Evolutionary conservation across 106 monocot genomes (phyloP), one percentile per base, ranked within the genome.

Genomic region (Dactylorhiza incarnata): DNA sequence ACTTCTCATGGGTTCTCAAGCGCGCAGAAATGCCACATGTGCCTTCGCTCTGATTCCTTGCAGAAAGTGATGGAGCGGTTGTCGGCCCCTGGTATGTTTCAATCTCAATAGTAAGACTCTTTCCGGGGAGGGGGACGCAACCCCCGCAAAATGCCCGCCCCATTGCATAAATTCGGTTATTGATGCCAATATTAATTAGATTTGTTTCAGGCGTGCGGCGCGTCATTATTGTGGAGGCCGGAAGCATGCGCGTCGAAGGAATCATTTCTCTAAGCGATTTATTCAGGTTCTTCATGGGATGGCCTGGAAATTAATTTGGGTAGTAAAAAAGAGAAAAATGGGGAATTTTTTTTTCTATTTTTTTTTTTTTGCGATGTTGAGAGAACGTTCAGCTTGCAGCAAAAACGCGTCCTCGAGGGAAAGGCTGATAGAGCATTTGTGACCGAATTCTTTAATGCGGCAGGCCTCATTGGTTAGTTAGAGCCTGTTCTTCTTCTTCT

Each of bases 1-100:
- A 83, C 86, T 71, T 86, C 81, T 5, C 76, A 77, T 81, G 90
- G 90, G 5, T 51, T 90, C 61, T 93, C 81, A 51, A 87, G 82
- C 49, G 91, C 87, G 68, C 97, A 94, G 80, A 87, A 94, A 86
- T 88, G 90, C 52, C 96, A 96, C 73, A 97, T 94, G 97, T 97
- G 97, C 75, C 89, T 97, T 19, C 91, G 89, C 0, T 73, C 89
- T 44, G 97, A 97, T 80, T 15, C 91, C 22, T 77, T 97, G 75
- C 81, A 83, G 50, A 89, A 89, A 75, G 97, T 97, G 78, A 93
- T 97, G 86, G 97, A 97, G 74, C 76, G 91, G 74, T 73, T 97
- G 84, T 80, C 94, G 26, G 89, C 78, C 71, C 97, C 97, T 49
- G 97, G 97, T 94, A 78, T 61, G 14, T 20, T 20, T 61, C n/a